phyloP scores from a whole-genome alignment of 1,139 yeast genomes.

The Saccharomyces hybrid region DNA sequence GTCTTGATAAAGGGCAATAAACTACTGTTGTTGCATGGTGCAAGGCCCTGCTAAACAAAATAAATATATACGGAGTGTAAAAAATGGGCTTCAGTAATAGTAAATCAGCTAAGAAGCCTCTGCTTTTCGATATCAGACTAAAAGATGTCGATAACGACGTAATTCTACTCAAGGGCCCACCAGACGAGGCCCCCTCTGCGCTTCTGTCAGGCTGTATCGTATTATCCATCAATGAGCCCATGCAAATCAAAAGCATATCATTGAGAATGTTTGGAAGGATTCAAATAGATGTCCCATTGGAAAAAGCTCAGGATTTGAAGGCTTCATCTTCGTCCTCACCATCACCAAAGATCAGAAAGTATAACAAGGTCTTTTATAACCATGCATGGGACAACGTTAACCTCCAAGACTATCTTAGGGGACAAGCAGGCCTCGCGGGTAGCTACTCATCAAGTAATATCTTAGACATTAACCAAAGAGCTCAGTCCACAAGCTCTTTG shows the following conservation, averaged over 20 bases:
- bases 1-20: not conserved
- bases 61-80: not conserved
- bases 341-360: constrained; percentile 37
- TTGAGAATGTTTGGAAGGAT: constrained; percentile 56
- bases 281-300: constrained; percentile 51
- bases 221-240: constrained; percentile 61
- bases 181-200: constrained; percentile 65
- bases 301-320: constrained; percentile 40
- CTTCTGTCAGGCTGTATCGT: constrained; percentile 68
- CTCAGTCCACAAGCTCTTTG: not conserved
- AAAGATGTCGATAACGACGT: constrained; percentile 65
- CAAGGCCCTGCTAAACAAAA: not conserved
- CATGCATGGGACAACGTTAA: constrained; percentile 65
- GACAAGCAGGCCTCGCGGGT: not conserved
- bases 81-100: not conserved
- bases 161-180: constrained; percentile 63
- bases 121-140: constrained; percentile 3
- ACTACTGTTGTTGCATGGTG: not conserved
- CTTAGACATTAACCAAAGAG: not conserved
- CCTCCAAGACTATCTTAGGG: constrained; percentile 28
- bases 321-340: constrained; percentile 36
- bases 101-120: constrained; percentile 7
- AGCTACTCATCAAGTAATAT: not conserved
- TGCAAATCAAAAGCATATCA: constrained; percentile 50
- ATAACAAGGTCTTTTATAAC: constrained; percentile 57